Evolutionary conservation across 2,329 filamentous ascomycete genomes (phyloP), one percentile per base, ranked within the genome.

Genomic region (Bertia moriformis): DNA sequence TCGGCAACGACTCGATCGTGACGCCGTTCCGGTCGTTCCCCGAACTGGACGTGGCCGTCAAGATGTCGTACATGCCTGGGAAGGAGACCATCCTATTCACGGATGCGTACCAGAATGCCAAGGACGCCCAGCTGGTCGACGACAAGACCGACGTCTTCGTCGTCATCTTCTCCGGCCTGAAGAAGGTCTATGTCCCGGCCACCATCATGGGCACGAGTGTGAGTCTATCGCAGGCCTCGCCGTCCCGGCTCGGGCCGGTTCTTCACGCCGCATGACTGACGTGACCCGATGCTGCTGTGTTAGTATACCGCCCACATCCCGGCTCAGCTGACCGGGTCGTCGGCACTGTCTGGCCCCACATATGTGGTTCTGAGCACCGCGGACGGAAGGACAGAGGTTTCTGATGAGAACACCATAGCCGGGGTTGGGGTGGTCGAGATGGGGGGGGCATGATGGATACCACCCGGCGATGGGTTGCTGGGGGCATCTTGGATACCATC

Each of bases 11-110:
- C 46, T 78, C 78, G 51, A 56, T 64, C 0, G 45, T 58, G 2
- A 61, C 81, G 2, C 73, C 75, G 2, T 67, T 83, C 50, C 73
- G 66, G 56, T 67, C 72, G 0, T 78, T 79, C 57, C 71, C 73
- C 4, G 44, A 51, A 12, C 57, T 79, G 3, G 45, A 50, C 14
- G 44, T 55, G 14, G 48, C 46, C 4, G 47, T 54, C 2, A 40
- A 39, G 19, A 40, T 42, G 38, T 20, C 39, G 4, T 47, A 48
- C 41, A 48, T 43, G 1, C 42, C 44, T 17, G 46, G 43, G 18
- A 38, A 35, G 18, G 42, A 42, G 3, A 32, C 43, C 7, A 41
- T 50, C 14, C 48, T 45, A 5, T 51, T 52, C 37, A 42, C 43
- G 1, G 39, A 42, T 18, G 49, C 48, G 1, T 45, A 44, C 32